A percentile compares a stretch with the other conserved stretches of the same genome.
phyloP scores from a whole-genome alignment of 768 basidiomycete genomes.

The Panellus pusillus region DNA sequence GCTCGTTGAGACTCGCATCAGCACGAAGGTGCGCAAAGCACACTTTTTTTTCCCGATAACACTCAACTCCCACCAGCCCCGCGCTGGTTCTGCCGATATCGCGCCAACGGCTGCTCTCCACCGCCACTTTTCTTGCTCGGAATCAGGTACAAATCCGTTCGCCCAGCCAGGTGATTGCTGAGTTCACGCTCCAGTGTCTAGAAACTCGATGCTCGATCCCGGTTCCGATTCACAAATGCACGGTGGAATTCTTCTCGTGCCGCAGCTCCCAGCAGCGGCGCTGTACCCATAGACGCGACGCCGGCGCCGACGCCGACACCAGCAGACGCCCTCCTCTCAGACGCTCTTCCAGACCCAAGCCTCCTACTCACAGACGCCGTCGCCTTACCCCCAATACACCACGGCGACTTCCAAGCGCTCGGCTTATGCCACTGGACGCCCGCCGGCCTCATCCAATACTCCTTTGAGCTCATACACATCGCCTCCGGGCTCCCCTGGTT shows the following conservation, averaged over 20 bases:
- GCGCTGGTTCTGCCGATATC: constrained; percentile 8
- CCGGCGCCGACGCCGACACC: not conserved
- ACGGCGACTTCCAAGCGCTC: constrained; percentile 70
- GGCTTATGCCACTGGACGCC: constrained; percentile 67
- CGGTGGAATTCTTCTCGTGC: constrained; percentile 17
- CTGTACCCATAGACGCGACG: not conserved
- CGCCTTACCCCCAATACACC: constrained; percentile 50
- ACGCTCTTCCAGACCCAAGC: not conserved
- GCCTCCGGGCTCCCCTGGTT: constrained; percentile 78
- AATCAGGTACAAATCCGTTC: constrained; percentile 3
- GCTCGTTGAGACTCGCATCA: constrained; percentile 4
- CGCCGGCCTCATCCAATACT: constrained; percentile 59
- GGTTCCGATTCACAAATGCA: not conserved
- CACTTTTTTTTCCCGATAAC: not conserved
- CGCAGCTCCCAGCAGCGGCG: not conserved
- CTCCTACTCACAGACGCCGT: not conserved
- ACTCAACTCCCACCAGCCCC: constrained; percentile 1
- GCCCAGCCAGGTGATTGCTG: not conserved
- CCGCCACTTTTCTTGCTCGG: constrained; percentile 1
- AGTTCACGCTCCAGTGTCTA: constrained; percentile 12
- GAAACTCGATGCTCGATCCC: constrained; percentile 16
- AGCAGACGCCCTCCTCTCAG: not conserved
- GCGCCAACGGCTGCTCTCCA: constrained; percentile 14
- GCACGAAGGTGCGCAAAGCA: not conserved
- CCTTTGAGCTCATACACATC: constrained; percentile 70